These are phyloP conservation scores for Cephaloascus fragrans DNA, from an alignment of 805 yeast species.

Conservation along the genomic window DNA sequence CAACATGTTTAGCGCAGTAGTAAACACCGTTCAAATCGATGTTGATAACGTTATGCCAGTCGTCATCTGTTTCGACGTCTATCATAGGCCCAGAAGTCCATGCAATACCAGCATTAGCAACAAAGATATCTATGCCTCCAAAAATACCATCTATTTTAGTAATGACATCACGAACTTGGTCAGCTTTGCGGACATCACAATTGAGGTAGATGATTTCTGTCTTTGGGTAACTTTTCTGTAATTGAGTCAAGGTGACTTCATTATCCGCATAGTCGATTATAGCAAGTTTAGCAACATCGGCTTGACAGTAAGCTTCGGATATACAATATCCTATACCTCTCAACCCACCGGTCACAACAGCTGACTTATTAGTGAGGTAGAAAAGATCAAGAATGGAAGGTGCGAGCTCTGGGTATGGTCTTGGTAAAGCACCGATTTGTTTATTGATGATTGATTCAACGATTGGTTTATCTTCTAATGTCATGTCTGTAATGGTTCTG, in stretches of 20 bases:
- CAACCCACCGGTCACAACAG: slow-evolving; percentile 34
- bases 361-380: slow-evolving; percentile 34
- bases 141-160: slow-evolving; percentile 19
- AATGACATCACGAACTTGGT: slow-evolving; percentile 23
- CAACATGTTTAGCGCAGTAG: slow-evolving; percentile 33
- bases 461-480: too few species aligned
- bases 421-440: slow-evolving; percentile 32
- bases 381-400: slow-evolving; percentile 24
- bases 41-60: slow-evolving; percentile 31
- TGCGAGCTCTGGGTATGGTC: slow-evolving; percentile 39
- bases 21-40: slow-evolving; percentile 32
- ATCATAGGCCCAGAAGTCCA: slow-evolving; percentile 33
- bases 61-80: slow-evolving; percentile 23
- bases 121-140: slow-evolving; percentile 28
- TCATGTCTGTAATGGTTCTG: too few species aligned
- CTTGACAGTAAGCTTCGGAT: slow-evolving; percentile 36
- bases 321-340: slow-evolving; percentile 38
- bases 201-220: slow-evolving; percentile 19
- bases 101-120: slow-evolving; percentile 39
- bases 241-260: slow-evolving; percentile 16
- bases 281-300: slow-evolving; percentile 30
- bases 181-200: slow-evolving; percentile 29
- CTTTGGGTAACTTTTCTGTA: slow-evolving; percentile 19
- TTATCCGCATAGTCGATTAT: slow-evolving; percentile 26
- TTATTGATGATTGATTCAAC: neutral